Conservation (phyloP, 2,329 filamentous ascomycete genomes). For the Pleoardoris graminearum region DNA sequence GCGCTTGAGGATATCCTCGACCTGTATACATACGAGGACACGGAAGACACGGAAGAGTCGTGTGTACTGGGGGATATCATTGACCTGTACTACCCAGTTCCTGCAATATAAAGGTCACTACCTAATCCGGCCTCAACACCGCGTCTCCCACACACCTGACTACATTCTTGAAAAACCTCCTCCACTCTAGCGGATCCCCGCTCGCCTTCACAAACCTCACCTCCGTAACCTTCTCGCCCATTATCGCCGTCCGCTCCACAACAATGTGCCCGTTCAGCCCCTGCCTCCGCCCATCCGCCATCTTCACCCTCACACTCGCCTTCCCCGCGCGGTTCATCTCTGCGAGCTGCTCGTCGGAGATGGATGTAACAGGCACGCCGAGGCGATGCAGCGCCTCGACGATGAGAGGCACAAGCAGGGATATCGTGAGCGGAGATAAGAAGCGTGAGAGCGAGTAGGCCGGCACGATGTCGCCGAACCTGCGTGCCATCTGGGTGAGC, state of each 20-base stretch:
- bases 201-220: conserved; percentile 93
- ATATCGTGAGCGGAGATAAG: conserved; percentile 78
- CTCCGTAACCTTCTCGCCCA: conserved; percentile 68
- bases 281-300: conserved; percentile 72
- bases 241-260: conserved; percentile 69
- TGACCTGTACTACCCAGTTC: too few relatives aligned
- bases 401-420: conserved; percentile 77
- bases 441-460: conserved; percentile 87
- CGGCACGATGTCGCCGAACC: conserved; percentile 89
- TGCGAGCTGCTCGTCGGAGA: conserved; percentile 33
- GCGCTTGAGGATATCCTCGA: too few relatives aligned
- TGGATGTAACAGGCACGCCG: conserved; percentile 70
- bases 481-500: conserved; percentile 84
- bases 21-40: too few relatives aligned
- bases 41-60: too few relatives aligned
- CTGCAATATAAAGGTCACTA: too few relatives aligned
- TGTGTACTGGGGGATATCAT: too few relatives aligned
- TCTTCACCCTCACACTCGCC: conserved; percentile 71
- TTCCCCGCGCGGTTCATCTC: conserved; percentile 53
- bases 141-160: conserved; percentile 84
- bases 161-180: conserved; percentile 95
- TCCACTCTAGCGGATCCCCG: conserved; percentile 95
- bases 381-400: conserved; percentile 81
- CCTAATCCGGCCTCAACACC: conserved; percentile 59
- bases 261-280: conserved; percentile 74